Evolutionary conservation across 495 filamentous ascomycete genomes (phyloP).

Genomic region (Rusavskia elegans): DNA sequence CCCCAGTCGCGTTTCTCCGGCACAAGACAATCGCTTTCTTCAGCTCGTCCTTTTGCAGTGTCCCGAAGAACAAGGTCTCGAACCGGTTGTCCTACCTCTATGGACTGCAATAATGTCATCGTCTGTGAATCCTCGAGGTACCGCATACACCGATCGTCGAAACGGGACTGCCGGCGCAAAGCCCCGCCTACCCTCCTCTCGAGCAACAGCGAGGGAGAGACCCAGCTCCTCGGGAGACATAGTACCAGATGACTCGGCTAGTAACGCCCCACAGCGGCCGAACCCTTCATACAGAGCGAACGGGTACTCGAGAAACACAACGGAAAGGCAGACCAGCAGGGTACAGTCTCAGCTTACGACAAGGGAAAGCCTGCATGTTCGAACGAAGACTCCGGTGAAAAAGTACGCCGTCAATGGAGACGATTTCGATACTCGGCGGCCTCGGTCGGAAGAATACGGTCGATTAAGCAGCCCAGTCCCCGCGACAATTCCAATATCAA

Average conservation of each 20-base stretch:
- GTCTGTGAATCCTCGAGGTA: conserved; percentile 3
- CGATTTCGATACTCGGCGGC: conserved; percentile 17
- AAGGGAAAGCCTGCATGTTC: conserved; percentile 44
- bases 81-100: neutral
- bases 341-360: conserved; percentile 36
- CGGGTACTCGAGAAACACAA: conserved; percentile 4
- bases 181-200: conserved; percentile 12
- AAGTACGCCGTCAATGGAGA: conserved; percentile 14
- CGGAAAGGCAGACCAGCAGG: conserved; percentile 28
- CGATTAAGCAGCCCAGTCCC: conserved; percentile 7
- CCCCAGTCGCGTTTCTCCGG: no score
- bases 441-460: neutral
- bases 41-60: neutral
- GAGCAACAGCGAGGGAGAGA: conserved; percentile 5
- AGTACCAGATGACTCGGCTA: conserved; percentile 13
- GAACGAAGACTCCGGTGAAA: conserved; percentile 51
- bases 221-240: conserved; percentile 10
- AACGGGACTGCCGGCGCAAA: conserved; percentile 9
- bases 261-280: conserved; percentile 10
- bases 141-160: conserved; percentile 7
- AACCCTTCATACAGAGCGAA: conserved; percentile 6
- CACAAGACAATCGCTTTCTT: neutral
- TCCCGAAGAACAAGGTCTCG: neutral
- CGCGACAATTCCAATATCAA: conserved; percentile 6
- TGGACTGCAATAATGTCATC: conserved; percentile 5